Conservation (phyloP, 768 basidiomycete genomes). For the Aureoboletus auriporus region DNA sequence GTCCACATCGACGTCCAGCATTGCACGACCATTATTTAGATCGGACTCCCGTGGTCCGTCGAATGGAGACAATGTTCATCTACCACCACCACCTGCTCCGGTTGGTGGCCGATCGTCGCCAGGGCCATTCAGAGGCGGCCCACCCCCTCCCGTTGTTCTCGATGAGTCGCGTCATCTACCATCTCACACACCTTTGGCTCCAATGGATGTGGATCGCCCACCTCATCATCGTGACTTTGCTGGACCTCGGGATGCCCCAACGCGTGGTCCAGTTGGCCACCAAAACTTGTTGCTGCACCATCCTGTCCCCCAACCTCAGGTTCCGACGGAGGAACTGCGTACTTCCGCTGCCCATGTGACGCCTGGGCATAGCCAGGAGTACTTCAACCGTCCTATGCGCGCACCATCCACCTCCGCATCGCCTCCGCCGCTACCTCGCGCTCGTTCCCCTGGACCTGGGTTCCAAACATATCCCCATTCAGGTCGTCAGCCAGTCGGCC, state of each 20-base stretch:
- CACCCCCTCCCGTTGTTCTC: constrained; percentile 76
- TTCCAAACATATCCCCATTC: constrained; percentile 48
- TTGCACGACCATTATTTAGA: constrained; percentile 49
- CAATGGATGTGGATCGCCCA: constrained; percentile 69
- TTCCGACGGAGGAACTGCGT: constrained; percentile 49
- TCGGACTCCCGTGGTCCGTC: constrained; percentile 63
- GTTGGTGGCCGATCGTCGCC: constrained; percentile 51
- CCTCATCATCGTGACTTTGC: constrained; percentile 55
- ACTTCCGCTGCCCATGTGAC: constrained; percentile 35
- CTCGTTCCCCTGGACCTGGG: constrained; percentile 47
- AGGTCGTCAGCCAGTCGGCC: constrained; percentile 46
- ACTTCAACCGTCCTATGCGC: constrained; percentile 49
- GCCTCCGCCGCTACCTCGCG: constrained; percentile 48
- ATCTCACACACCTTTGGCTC: constrained; percentile 69
- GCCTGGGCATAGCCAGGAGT: constrained; percentile 49
- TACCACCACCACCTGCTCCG: constrained; percentile 59
- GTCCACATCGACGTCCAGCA: constrained; percentile 28
- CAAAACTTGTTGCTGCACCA: constrained; percentile 63
- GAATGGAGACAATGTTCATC: constrained; percentile 34
- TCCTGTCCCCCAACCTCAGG: constrained; percentile 57
- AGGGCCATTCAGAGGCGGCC: constrained; percentile 77
- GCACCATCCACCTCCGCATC: constrained; percentile 58
- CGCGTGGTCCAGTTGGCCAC: constrained; percentile 54
- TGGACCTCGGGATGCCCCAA: constrained; percentile 38
- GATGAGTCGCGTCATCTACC: constrained; percentile 69